A percentile compares a stretch with the other conserved stretches of the same genome.
Evolutionary conservation across 2,329 filamentous ascomycete genomes (phyloP).

Genomic region (Fusarium secorum): DNA sequence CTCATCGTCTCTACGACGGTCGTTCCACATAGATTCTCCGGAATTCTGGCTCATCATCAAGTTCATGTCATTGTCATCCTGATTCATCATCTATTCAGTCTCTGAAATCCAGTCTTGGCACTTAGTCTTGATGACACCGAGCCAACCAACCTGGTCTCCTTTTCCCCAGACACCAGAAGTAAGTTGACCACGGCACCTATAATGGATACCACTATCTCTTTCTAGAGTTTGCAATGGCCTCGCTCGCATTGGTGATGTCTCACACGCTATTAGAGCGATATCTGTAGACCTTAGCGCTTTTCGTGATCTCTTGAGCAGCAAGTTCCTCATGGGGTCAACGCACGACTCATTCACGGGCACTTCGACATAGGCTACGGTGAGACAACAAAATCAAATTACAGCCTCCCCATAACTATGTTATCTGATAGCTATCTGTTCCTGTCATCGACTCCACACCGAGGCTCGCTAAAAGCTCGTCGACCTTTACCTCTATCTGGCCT

Average conservation of each 20-base stretch:
- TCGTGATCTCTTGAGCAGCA: background rate
- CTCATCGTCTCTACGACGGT: rapidly evolving
- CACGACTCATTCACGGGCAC: rapidly evolving
- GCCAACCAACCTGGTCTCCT: rapidly evolving
- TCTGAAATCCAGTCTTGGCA: rapidly evolving
- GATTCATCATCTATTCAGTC: rapidly evolving
- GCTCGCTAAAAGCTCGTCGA: rapidly evolving
- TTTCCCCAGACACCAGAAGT: background rate
- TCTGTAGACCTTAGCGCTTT: rapidly evolving
- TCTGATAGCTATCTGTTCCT: background rate
- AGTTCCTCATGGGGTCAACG: rapidly evolving
- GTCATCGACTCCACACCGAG: rapidly evolving
- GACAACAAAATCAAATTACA: background rate
- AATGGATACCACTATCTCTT: rapidly evolving
- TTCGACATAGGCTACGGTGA: background rate
- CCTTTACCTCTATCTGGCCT: rapidly evolving
- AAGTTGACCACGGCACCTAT: rapidly evolving
- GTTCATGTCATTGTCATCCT: background rate
- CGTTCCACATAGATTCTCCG: rapidly evolving
- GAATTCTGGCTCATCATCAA: rapidly evolving
- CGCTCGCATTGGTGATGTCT: background rate
- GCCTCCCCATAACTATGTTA: rapidly evolving
- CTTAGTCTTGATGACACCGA: rapidly evolving
- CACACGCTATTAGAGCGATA: rapidly evolving
- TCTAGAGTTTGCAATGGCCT: rapidly evolving